Percentiles rank a stretch among this genome's conserved stretches.
phyloP scores from a whole-genome alignment of 495 filamentous ascomycete species.

The Aspergillus carlsbadensis region DNA sequence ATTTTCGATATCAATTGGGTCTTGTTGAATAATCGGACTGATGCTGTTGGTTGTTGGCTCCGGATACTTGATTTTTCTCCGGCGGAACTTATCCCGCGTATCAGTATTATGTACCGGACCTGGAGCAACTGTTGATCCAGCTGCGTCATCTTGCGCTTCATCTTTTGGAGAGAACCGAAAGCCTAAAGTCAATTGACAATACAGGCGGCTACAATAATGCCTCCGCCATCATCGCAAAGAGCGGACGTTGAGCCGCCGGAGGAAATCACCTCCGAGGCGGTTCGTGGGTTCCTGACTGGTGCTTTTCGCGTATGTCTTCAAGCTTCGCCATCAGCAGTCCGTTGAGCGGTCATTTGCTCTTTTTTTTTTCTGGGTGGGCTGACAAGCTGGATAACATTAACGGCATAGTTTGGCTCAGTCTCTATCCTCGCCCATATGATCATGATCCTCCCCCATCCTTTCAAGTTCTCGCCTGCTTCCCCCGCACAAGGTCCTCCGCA shows the following conservation, averaged over 20 bases:
- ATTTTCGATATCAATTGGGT: neutral
- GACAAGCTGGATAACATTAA: neutral
- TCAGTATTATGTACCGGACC: slow-evolving; percentile 12
- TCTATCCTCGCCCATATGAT: slow-evolving; percentile 52
- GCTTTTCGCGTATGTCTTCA: slow-evolving; percentile 41
- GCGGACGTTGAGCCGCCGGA: slow-evolving; percentile 41
- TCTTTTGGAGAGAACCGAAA: neutral
- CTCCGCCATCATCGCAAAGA: slow-evolving; percentile 38
- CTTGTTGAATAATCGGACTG: slow-evolving; percentile 4
- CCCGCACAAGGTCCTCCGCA: slow-evolving; percentile 20
- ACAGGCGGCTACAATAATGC: slow-evolving; percentile 29
- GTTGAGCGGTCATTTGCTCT: neutral
- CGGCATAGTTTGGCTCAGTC: slow-evolving; percentile 44
- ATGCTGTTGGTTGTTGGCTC: slow-evolving; percentile 1
- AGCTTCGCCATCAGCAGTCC: neutral
- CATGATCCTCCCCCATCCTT: slow-evolving; percentile 45
- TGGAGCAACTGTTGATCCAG: slow-evolving; percentile 19
- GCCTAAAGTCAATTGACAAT: neutral
- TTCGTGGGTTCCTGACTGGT: slow-evolving; percentile 45
- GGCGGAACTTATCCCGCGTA: slow-evolving; percentile 13
- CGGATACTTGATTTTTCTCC: slow-evolving; percentile 1
- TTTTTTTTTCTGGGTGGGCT: neutral
- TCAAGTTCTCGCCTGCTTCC: slow-evolving; percentile 39
- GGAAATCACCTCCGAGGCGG: slow-evolving; percentile 40
- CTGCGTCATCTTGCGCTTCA: slow-evolving; percentile 9